phyloP scores from a whole-genome alignment of 1,284 basidiomycete genomes.

The Trichosporon sp. region DNA sequence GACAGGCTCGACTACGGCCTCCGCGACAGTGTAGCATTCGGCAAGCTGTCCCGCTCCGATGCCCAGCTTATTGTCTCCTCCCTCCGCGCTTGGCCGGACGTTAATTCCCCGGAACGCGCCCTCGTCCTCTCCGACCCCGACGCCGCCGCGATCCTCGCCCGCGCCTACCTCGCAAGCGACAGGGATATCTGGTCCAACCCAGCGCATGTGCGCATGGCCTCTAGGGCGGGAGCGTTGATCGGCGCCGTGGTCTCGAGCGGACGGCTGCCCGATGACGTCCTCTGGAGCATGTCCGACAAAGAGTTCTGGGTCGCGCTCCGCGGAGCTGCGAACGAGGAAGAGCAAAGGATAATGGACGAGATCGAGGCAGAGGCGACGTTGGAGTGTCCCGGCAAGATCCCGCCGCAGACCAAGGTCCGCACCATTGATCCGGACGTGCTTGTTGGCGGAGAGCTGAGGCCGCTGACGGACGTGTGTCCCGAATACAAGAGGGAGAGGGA shows the following conservation, averaged over 20 bases:
- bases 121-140: slow-evolving; percentile 22
- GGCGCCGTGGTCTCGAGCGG: slow-evolving; percentile 20
- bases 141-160: slow-evolving; percentile 24
- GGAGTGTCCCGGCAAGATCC: not conserved
- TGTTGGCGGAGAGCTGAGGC: not conserved
- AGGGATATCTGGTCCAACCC: slow-evolving; percentile 29
- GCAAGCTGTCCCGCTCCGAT: not conserved
- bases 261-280: slow-evolving; percentile 20
- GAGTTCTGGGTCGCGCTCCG: slow-evolving; percentile 27
- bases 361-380: slow-evolving; percentile 20
- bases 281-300: slow-evolving; percentile 29
- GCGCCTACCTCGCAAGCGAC: slow-evolving; percentile 25
- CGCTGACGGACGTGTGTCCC: slow-evolving; percentile 11
- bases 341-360: slow-evolving; percentile 13
- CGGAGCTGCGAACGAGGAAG: not conserved
- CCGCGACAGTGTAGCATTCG: slow-evolving; percentile 30
- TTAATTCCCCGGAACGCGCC: not conserved
- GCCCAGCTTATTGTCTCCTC: slow-evolving; percentile 18
- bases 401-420: slow-evolving; percentile 24
- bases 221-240: slow-evolving; percentile 25
- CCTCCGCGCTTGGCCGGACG: slow-evolving; percentile 21
- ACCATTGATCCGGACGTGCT: slow-evolving; percentile 31
- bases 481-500: slow-evolving; percentile 24
- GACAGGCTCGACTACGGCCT: slow-evolving; percentile 34
- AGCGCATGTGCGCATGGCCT: slow-evolving; percentile 24